A percentile compares a stretch with the other conserved stretches of the same genome.
Evolutionary conservation across 2,329 filamentous ascomycete species (phyloP).

Genomic region (Sodiomyces alkalinus): DNA sequence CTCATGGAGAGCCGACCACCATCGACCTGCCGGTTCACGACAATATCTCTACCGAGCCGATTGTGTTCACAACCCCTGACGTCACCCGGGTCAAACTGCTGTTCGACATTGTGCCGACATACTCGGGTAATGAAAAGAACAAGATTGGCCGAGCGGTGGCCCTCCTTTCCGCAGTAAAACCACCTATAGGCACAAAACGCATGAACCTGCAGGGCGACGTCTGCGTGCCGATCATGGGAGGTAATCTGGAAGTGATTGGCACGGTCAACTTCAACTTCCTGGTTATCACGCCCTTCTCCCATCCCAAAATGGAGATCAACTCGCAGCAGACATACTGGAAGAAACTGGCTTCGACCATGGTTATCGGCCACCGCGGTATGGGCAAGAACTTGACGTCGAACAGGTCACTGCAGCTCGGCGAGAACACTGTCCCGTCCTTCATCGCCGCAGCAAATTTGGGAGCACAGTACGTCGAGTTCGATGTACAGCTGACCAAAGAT

Average conservation of each 20-base stretch:
- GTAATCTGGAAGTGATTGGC: conserved; percentile 79
- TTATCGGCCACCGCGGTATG: conserved; percentile 56
- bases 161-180: conserved; percentile 72
- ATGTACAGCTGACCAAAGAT: conserved; percentile 97
- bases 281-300: conserved; percentile 84
- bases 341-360: conserved; percentile 77
- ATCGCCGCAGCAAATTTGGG: conserved; percentile 91
- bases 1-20: conserved; percentile 71
- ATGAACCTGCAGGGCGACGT: conserved; percentile 87
- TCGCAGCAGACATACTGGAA: conserved; percentile 94
- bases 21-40: conserved; percentile 91
- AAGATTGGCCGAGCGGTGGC: conserved; percentile 84
- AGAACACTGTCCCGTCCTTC: conserved; percentile 92
- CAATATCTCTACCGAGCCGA: conserved; percentile 83
- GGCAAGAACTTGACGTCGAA: conserved; percentile 81
- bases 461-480: conserved; percentile 59
- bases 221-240: conserved; percentile 78
- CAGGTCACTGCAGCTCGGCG: conserved; percentile 81
- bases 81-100: conserved; percentile 70
- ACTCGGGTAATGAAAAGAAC: conserved; percentile 76
- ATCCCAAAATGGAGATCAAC: conserved; percentile 85
- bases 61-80: conserved; percentile 73
- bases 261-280: conserved; percentile 95
- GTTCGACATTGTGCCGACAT: conserved; percentile 92
- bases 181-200: conserved; percentile 67